Percentiles rank a stretch among this genome's conserved stretches.
Evolutionary conservation across 2,329 filamentous ascomycete species (phyloP).

Genomic region (Cadophora gregata): DNA sequence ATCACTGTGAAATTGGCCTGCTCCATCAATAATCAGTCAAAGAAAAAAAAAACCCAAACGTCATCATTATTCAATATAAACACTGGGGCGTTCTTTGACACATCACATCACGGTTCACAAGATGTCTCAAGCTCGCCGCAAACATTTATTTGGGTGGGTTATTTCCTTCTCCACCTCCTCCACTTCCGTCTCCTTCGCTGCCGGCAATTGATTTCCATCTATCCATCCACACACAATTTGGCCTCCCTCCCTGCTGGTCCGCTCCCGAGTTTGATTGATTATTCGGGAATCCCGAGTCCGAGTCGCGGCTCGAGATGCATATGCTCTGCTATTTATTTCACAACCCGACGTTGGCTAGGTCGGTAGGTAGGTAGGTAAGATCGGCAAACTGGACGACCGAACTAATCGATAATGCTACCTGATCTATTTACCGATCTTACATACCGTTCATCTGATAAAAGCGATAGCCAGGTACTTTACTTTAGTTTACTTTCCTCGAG

Average conservation of each 20-base stretch:
- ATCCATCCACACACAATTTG: no score
- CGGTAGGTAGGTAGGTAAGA: no score
- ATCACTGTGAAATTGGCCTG: not conserved
- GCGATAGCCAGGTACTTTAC: not conserved
- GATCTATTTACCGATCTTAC: no score
- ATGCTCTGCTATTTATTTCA: not conserved
- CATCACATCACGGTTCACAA: slow-evolving; percentile 4
- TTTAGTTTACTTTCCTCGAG: no score
- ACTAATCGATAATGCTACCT: slow-evolving; percentile 8
- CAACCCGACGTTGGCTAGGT: not conserved
- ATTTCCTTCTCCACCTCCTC: not conserved
- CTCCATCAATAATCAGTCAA: not conserved
- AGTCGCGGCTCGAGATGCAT: no score
- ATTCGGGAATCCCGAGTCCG: no score
- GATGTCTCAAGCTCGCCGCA: not conserved
- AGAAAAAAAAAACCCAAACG: not conserved
- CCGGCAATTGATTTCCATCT: not conserved
- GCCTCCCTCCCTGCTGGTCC: no score
- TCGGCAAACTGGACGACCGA: not conserved
- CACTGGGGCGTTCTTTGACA: not conserved
- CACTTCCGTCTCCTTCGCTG: not conserved
- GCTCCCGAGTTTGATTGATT: no score
- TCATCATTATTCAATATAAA: slow-evolving; percentile 6
- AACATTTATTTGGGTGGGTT: no score
- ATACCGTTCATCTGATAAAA: not conserved